Conservation (phyloP, 345 rosid genomes). For the Gossypium stocksii region DNA sequence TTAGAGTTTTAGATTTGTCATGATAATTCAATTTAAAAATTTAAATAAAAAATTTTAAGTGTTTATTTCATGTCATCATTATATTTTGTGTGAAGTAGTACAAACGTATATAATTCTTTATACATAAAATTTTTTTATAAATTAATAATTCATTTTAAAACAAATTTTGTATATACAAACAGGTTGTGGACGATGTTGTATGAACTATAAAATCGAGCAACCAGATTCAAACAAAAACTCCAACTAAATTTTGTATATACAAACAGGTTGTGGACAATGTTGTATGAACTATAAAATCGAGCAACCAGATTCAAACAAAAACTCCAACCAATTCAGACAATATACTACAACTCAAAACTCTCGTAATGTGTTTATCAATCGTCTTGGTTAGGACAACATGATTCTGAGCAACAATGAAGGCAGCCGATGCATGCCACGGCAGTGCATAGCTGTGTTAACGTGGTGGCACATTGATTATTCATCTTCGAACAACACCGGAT, state of each 20-base stretch:
- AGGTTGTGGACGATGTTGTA: background rate
- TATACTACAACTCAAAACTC: background rate
- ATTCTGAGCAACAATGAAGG: constrained; percentile 59
- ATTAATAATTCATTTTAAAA: too few species aligned
- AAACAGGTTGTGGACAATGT: background rate
- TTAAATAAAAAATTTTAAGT: too few species aligned
- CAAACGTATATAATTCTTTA: too few species aligned
- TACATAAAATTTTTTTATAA: too few species aligned
- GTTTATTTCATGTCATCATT: too few species aligned
- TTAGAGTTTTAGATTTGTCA: too few species aligned
- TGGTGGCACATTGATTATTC: constrained; percentile 58
- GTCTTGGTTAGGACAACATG: constrained; percentile 59
- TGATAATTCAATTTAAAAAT: too few species aligned
- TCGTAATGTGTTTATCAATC: background rate
- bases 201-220: background rate
- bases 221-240: constrained; percentile 29
- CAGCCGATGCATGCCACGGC: constrained; percentile 77
- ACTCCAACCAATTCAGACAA: background rate
- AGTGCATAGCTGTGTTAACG: constrained; percentile 55
- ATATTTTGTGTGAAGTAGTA: too few species aligned
- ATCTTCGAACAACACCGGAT: constrained; percentile 62
- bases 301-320: constrained; percentile 29
- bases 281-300: background rate
- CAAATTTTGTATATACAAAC: too few species aligned
- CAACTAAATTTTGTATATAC: background rate